Conservation (phyloP, 106 monocot genomes). For the Ottelia alismoides region DNA sequence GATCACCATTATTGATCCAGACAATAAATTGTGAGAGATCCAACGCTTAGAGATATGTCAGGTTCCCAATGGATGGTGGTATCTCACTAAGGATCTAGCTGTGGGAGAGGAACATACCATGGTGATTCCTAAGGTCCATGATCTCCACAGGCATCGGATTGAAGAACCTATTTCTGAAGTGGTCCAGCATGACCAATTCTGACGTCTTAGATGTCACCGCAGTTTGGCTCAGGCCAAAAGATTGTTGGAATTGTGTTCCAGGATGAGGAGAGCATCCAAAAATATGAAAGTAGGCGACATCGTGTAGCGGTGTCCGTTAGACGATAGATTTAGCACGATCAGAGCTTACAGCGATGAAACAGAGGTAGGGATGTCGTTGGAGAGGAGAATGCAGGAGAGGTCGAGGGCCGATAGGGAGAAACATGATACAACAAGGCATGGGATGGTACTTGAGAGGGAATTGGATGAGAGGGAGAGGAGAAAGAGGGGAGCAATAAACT, state of each 20-base stretch:
- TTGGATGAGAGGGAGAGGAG: constrained; percentile 35
- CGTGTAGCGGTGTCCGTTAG: constrained; percentile 43
- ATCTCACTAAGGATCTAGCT: constrained; percentile 66
- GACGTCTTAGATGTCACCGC: constrained; percentile 37
- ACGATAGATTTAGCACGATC: constrained; percentile 58
- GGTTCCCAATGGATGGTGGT: constrained; percentile 62
- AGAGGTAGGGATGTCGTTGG: constrained; percentile 78
- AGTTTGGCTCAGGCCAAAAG: constrained; percentile 42
- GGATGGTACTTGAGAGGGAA: constrained; percentile 46
- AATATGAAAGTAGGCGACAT: constrained; percentile 76
- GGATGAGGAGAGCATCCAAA: constrained; percentile 44
- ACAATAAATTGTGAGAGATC: constrained; percentile 61
- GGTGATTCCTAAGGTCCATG: constrained; percentile 44
- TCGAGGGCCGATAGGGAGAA: constrained; percentile 40
- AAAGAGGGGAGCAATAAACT: constrained; percentile 25
- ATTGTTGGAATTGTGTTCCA: constrained; percentile 65
- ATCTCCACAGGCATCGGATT: constrained; percentile 49
- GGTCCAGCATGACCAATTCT: constrained; percentile 52
- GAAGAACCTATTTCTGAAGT: constrained; percentile 50
- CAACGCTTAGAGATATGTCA: constrained; percentile 73
- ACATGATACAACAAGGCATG: constrained; percentile 35
- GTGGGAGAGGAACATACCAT: constrained; percentile 45
- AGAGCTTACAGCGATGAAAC: constrained; percentile 42
- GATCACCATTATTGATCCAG: constrained; percentile 53
- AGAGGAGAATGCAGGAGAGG: constrained; percentile 45